Percentiles rank a stretch among this genome's conserved stretches.
phyloP scores from a whole-genome alignment of 352 stramenopile species.

The Pythium grandisporangium region DNA sequence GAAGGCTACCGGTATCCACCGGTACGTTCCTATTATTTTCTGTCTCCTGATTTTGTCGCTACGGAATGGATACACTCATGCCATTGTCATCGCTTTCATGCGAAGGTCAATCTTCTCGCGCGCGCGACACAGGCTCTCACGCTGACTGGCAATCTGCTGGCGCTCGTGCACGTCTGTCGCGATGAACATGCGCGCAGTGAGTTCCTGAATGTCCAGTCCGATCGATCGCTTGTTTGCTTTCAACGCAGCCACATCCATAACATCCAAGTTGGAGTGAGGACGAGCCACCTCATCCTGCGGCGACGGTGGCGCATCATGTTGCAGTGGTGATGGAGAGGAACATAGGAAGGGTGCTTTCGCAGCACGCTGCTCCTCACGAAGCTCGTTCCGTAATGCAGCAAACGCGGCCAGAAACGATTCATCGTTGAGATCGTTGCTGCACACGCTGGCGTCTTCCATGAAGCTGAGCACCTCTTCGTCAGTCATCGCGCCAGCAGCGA shows the following conservation, averaged over 20 bases:
- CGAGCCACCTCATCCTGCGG: background rate
- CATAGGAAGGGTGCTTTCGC: background rate
- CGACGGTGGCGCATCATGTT: background rate
- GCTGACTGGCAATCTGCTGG: too few relatives aligned
- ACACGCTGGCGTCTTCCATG: conserved; percentile 37
- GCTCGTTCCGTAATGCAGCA: conserved; percentile 4
- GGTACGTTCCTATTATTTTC: too few relatives aligned
- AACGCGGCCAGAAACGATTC: conserved; percentile 46
- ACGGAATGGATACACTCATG: too few relatives aligned
- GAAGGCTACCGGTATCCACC: too few relatives aligned
- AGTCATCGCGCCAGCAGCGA: background rate
- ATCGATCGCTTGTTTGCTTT: background rate
- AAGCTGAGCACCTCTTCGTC: conserved; percentile 32
- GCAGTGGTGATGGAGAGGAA: background rate
- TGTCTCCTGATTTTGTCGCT: too few relatives aligned
- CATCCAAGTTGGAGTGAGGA: background rate
- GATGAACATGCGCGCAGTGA: conserved; percentile 3
- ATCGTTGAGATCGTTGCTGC: conserved; percentile 43
- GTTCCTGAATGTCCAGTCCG: conserved; percentile 6
- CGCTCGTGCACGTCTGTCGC: background rate
- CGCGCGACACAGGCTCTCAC: too few relatives aligned
- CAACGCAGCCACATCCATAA: background rate
- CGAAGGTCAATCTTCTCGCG: too few relatives aligned
- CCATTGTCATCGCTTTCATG: too few relatives aligned
- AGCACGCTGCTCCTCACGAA: background rate